Evolutionary conservation across 2,329 filamentous ascomycete species (phyloP).

Genomic region (Monilinia laxa): DNA sequence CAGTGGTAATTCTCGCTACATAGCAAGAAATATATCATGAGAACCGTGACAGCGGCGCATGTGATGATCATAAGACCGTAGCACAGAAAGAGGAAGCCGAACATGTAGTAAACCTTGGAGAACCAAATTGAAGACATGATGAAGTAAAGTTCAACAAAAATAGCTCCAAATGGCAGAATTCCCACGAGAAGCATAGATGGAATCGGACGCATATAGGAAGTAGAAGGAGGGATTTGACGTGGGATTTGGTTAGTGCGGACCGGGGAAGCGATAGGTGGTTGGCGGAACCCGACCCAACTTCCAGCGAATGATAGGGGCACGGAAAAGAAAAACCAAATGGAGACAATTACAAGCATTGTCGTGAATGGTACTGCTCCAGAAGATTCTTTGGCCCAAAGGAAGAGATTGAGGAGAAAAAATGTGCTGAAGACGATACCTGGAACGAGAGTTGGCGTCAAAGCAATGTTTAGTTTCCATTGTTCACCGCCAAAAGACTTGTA

Average conservation of each 20-base stretch:
- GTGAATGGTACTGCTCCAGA: constrained; percentile 94
- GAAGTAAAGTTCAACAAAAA: constrained; percentile 98
- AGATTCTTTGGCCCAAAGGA: constrained; percentile 90
- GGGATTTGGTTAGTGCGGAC: constrained; percentile 98
- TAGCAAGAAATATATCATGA: constrained; percentile 94
- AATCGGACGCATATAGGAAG: constrained; percentile 79
- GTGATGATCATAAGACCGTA: constrained; percentile 98
- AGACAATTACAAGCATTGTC: constrained; percentile 91
- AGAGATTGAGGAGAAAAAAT: constrained; percentile 94
- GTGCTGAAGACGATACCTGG: constrained; percentile 80
- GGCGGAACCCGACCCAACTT: constrained; percentile 90
- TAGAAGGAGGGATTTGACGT: constrained; percentile 84
- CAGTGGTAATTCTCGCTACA: constrained; percentile 98
- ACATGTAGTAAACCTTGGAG: constrained; percentile 99
- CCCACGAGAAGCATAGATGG: constrained; percentile 92
- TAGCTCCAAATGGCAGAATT: constrained; percentile 90
- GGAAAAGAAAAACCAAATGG: constrained; percentile 96
- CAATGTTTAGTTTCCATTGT: constrained; percentile 91
- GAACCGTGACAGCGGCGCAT: constrained; percentile 83
- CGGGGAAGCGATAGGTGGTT: constrained; percentile 68
- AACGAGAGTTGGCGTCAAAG: constrained; percentile 79
- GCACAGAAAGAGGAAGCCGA: constrained; percentile 96
- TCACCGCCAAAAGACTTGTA: constrained; percentile 95
- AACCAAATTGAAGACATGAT: constrained; percentile 99
- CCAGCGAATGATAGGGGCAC: constrained; percentile 87